Percentiles rank a stretch among this genome's conserved stretches.
Evolutionary conservation across 1,139 yeast species (phyloP).

Genomic region (Debaryomyces singareniensis): DNA sequence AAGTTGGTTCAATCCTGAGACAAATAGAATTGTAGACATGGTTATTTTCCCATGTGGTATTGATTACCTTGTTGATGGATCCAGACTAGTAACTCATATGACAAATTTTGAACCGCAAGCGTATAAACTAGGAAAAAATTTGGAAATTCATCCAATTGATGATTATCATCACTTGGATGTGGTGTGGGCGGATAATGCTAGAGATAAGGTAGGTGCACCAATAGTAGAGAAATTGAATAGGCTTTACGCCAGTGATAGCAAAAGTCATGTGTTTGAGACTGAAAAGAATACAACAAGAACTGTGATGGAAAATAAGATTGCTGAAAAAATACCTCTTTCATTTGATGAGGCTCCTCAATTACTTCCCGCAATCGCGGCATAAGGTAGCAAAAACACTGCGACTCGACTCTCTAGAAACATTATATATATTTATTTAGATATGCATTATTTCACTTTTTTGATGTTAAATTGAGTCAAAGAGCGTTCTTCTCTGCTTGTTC

Average conservation of each 20-base stretch:
- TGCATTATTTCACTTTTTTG: not conserved
- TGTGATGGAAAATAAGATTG: too few species aligned
- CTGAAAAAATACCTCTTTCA: too few species aligned
- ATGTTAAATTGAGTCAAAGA: too few species aligned
- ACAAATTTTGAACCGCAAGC: constrained; percentile 38
- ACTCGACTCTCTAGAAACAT: too few species aligned
- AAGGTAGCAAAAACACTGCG: too few species aligned
- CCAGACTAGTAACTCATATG: constrained; percentile 47
- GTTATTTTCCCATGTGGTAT: constrained; percentile 54
- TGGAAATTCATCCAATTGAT: constrained; percentile 31
- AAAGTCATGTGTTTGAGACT: too few species aligned
- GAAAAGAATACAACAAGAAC: too few species aligned
- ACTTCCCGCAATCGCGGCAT: too few species aligned
- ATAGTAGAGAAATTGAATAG: too few species aligned
- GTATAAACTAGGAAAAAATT: constrained; percentile 32
- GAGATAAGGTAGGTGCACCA: constrained; percentile 12
- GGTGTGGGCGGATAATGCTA: constrained; percentile 49
- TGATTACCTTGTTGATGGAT: constrained; percentile 66
- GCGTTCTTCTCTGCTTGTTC: constrained; percentile 17
- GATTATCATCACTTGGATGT: constrained; percentile 52
- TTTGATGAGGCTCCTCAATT: too few species aligned
- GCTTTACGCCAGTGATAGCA: too few species aligned
- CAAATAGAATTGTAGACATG: constrained; percentile 42
- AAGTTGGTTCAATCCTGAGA: constrained; percentile 47
- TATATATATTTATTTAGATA: too few species aligned